Percentiles rank a stretch among this genome's conserved stretches.
Conservation (phyloP, 768 basidiomycete genomes). For the Sporobolomyces pararoseus region DNA sequence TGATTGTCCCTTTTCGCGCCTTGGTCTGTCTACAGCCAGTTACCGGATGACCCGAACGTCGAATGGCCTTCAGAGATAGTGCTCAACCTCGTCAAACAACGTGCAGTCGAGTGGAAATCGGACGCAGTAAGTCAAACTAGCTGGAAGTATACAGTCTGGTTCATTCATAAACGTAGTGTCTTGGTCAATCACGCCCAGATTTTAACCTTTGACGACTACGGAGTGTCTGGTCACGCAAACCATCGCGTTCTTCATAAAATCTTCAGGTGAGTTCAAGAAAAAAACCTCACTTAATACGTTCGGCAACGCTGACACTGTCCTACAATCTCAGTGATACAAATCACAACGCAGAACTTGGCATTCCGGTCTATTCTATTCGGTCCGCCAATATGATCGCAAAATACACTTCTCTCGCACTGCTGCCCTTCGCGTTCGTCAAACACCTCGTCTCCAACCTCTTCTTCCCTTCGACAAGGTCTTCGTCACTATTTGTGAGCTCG, state of each 20-base stretch:
- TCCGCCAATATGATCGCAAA: constrained; percentile 40
- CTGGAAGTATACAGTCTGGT: too few species aligned
- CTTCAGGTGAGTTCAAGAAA: neutral
- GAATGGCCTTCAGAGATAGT: constrained; percentile 43
- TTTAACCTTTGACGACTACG: constrained; percentile 50
- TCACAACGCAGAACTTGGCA: neutral
- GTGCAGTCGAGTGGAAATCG: constrained; percentile 37
- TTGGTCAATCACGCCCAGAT: too few species aligned
- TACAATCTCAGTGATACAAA: neutral
- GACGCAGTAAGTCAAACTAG: constrained; percentile 45
- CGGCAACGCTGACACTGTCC: neutral
- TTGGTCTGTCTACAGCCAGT: neutral
- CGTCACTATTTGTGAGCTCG: constrained; percentile 37
- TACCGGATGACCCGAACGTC: constrained; percentile 32
- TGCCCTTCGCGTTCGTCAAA: constrained; percentile 24
- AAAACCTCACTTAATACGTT: too few species aligned
- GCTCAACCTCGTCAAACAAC: constrained; percentile 16
- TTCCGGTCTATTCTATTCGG: constrained; percentile 21
- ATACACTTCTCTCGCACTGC: constrained; percentile 35
- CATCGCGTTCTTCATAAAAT: constrained; percentile 45
- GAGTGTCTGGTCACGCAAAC: constrained; percentile 51
- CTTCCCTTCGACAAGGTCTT: neutral
- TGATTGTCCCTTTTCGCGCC: neutral
- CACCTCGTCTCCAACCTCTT: neutral
- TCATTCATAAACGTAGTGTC: too few species aligned